Evolutionary conservation across 1,139 yeast genomes (phyloP), one percentile per base, ranked within the genome.

Genomic region (Saccharomyces uvarum): DNA sequence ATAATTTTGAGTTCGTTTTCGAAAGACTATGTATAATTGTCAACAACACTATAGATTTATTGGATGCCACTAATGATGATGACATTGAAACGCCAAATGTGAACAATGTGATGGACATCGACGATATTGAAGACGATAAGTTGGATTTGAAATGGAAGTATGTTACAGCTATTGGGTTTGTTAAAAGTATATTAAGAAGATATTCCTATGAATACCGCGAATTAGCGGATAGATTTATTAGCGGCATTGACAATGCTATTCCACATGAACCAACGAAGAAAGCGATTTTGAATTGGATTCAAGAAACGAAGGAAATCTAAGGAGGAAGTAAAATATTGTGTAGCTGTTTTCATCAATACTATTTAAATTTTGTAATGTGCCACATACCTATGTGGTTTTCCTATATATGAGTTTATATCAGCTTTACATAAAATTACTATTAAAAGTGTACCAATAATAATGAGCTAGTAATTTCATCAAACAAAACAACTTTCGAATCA

Each of bases 151-250:
- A 59, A 31, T 75, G 77, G 77, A 73, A 74, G 56, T 74, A 74
- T 54, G 68, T 69, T 48, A 63, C 71, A 9, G 56, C 69, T 13
- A 51, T 73, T 51, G 68, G 72, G 11, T 70, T 75, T 51, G 54
- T 71, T 16, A 74, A 74, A 61, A 68, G 76, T 54, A 38, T 73
- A 9, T 52, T 75, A 52, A 73, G 78, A 70, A 74, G 73, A 54
- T 74, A 64, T 53, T 66, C 73, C 3, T 68, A 64, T 42, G 73
- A 72, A 53, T 71, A 64, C 54, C 59, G 58, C 11, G 54, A 57
- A n/a, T 53, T 67, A 38, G 51, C 55, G 8, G 66, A 63, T 4
- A 66, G 65, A 19, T 59, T 70, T 28, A 60, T 59, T 24, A 47
- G 50, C 3, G 62, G 61, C n/a, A 50, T 64, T 16, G 61, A 63